These are phyloP conservation scores for Hyaloscypha variabilis DNA, from an alignment of 495 filamentous ascomycete genomes.

Conservation along the genomic window DNA sequence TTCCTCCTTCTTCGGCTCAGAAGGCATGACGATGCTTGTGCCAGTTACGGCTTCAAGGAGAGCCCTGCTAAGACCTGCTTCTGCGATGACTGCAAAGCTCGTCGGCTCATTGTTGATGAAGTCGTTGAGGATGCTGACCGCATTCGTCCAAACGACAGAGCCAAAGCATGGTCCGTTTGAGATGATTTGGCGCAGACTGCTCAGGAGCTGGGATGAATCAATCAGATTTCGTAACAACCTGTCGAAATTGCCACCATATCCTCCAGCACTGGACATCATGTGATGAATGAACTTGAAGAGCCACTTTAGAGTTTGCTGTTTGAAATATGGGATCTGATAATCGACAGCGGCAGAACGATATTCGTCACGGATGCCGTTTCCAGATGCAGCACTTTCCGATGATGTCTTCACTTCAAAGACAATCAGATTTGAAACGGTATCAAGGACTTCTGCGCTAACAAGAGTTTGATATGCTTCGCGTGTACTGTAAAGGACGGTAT, in stretches of 20 bases:
- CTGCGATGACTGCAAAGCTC: constrained; percentile 91
- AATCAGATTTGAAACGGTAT: constrained; percentile 82
- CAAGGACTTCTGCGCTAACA: constrained; percentile 77
- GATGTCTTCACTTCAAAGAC: constrained; percentile 76
- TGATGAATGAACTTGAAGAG: constrained; percentile 96
- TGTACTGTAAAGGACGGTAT: constrained; percentile 80
- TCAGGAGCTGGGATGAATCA: constrained; percentile 83
- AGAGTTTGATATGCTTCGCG: constrained; percentile 80
- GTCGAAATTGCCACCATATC: constrained; percentile 77
- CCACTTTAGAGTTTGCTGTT: constrained; percentile 90
- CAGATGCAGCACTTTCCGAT: constrained; percentile 60
- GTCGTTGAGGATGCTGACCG: constrained; percentile 85
- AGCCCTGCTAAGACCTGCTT: constrained; percentile 85
- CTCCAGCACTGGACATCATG: constrained; percentile 77
- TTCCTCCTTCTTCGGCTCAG: constrained; percentile 20
- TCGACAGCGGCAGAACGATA: constrained; percentile 84
- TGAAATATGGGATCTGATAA: constrained; percentile 88
- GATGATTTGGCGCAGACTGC: constrained; percentile 79
- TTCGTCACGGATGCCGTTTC: constrained; percentile 73
- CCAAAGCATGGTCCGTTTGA: constrained; percentile 78
- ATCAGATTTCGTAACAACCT: constrained; percentile 89
- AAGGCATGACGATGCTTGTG: constrained; percentile 28
- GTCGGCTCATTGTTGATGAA: constrained; percentile 99
- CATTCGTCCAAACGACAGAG: constrained; percentile 90
- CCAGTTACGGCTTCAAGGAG: constrained; percentile 82